Evolutionary conservation across 768 basidiomycete species (phyloP).

Genomic region (Boletus vinaceobasis): DNA sequence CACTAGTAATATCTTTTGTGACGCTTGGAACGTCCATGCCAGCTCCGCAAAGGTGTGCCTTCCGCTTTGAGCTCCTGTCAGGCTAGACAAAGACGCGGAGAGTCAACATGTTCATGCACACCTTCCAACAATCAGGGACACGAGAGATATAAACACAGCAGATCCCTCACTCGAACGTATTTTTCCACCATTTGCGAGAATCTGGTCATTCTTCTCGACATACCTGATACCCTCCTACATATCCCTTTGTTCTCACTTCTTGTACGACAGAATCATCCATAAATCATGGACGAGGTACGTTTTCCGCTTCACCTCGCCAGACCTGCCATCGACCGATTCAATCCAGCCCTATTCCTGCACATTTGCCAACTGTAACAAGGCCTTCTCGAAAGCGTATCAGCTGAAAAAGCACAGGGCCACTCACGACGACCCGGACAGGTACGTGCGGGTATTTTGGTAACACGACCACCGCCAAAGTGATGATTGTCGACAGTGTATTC

Average conservation of each 20-base stretch:
- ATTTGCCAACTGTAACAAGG: background rate
- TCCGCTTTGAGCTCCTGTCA: constrained; percentile 8
- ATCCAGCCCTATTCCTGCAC: constrained; percentile 4
- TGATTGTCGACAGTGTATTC: constrained; percentile 3
- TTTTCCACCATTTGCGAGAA: constrained; percentile 4
- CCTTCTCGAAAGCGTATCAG: constrained; percentile 12
- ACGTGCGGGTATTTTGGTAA: background rate
- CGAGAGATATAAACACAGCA: constrained; percentile 12
- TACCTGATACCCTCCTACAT: background rate
- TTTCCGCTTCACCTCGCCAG: background rate
- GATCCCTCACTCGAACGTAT: background rate
- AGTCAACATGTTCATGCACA: background rate
- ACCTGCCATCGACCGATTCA: constrained; percentile 1
- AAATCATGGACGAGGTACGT: constrained; percentile 15
- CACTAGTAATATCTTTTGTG: background rate
- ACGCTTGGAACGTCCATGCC: background rate
- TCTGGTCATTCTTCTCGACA: constrained; percentile 18
- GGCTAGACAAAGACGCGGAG: background rate
- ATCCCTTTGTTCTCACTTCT: background rate
- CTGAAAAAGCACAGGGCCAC: constrained; percentile 21
- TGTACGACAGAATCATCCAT: background rate
- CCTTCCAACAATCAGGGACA: background rate
- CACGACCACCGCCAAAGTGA: background rate
- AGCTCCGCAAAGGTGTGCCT: background rate
- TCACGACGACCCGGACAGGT: constrained; percentile 9